Evolutionary conservation across 768 basidiomycete genomes (phyloP), one percentile per base, ranked within the genome.

Genomic region (Fistulinella prunicolor): DNA sequence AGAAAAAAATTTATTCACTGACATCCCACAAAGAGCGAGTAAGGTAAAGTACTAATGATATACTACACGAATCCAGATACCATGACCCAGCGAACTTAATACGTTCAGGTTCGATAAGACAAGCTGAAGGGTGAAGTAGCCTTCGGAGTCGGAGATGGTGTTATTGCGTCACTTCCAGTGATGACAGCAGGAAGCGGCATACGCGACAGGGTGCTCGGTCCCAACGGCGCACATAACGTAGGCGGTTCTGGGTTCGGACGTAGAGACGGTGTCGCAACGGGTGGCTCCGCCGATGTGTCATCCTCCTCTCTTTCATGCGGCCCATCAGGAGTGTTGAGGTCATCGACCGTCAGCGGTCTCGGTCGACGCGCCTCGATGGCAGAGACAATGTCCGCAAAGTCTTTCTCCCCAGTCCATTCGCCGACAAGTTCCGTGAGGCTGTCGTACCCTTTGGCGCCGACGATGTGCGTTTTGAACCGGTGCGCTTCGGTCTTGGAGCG

Each of bases 221-320:
- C 58, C 41, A 60, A 40, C 28, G 66, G 65, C 10, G 81, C 82
- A 17, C 74, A 66, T 34, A 64, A 73, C 9, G 72, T 66, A 8
- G 80, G 82, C 3, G 80, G 80, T 49, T 82, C 78, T 4, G 82
- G 82, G 46, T 83, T 83, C 46, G 73, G 72, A 2, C 79, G 81
- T 1, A 69, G 72, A 21, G 70, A 65, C 0, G 82, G 82, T 1
- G 82, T 85, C 43, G 46, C 57, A 6, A 46, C 61, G 46, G 47
- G 47, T 54, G 66, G 65, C 46, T 66, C 61, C 32, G 66, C 62
- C n/a, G n/a, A n/a, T n/a, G n/a, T n/a, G n/a, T n/a, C n/a, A n/a
- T n/a, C n/a, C n/a, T n/a, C n/a, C n/a, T n/a, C n/a, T n/a, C n/a
- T n/a, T n/a, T n/a, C n/a, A n/a, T n/a, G n/a, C n/a, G n/a, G n/a